Evolutionary conservation across 352 stramenopile genomes (phyloP), one percentile per base, ranked within the genome.

Genomic region (Globisporangium abappressorium): DNA sequence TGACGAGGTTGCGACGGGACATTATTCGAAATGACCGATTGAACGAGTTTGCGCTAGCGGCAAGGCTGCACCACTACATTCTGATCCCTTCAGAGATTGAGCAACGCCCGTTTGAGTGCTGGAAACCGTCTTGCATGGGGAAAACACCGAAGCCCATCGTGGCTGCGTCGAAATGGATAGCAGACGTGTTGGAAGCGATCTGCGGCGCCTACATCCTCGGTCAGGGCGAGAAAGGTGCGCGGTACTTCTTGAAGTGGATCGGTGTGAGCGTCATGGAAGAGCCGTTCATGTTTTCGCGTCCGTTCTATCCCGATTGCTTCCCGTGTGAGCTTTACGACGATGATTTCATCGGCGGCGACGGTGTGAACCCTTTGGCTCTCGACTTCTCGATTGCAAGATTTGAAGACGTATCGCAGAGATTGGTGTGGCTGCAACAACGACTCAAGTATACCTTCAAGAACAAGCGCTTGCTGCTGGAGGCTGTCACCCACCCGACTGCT

Each of bases 101-200:
- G 59, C 84, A 93, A 66, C 83, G 93, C 56, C 88, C 88, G 57
- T 94, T 94, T 64, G 73, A 86, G 59, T 91, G 73, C 59, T 96
- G 88, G 88, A 96, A 93, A 53, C 88, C 88, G 34, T 94, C 86
- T n/a, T 96, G 86, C 43, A 93, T 94, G 85, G 88, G 88, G 1
- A 84, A 84, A 64, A 93, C 88, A 1, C 88, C 88, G 14, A 80
- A 93, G 55, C 68, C 78, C 3, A 73, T 94, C 8, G 80, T 92
- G 12, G 88, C 84, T 47, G 82, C 87, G 15, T 77, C 85, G 9
- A 96, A 96, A 57, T 96, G 88, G 88, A 85, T 96, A 49, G 88
- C 88, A 11, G 88, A 96, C 57, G 84, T 94, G 47, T 68, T 96
- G 7, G 88, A 96, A 64, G 85, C 88, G 5, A 89, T 93, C 26